phyloP scores from a whole-genome alignment of 306 rosid genomes.

The Carpinus viminea region DNA sequence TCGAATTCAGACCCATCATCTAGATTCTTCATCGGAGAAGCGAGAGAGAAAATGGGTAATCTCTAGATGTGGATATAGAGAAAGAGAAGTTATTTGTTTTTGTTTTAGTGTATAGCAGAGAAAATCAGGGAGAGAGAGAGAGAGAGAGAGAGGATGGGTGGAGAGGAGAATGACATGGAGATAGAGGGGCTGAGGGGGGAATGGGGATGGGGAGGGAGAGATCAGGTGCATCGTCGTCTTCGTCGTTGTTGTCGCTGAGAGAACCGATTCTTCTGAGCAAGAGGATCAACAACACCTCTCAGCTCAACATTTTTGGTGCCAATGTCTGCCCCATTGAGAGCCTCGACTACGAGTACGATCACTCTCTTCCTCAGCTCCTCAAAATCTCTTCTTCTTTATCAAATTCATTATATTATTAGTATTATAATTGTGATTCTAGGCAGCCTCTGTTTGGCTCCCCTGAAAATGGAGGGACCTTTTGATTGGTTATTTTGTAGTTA shows the following conservation, averaged over 20 bases:
- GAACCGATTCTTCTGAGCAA: slow-evolving; percentile 47
- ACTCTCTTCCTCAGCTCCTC: not conserved
- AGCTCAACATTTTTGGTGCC: slow-evolving; percentile 71
- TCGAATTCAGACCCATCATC: too few relatives aligned
- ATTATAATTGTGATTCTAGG: not conserved
- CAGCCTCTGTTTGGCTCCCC: not conserved
- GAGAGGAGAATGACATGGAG: slow-evolving; percentile 6
- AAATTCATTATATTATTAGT: not conserved
- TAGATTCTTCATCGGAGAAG: too few relatives aligned
- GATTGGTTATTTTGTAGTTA: not conserved
- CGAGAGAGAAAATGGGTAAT: too few relatives aligned
- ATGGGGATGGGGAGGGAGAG: slow-evolving; percentile 25
- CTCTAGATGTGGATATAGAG: too few relatives aligned
- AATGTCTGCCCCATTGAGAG: slow-evolving; percentile 75
- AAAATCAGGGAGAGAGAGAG: not conserved
- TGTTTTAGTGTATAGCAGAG: too few relatives aligned
- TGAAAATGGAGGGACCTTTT: not conserved
- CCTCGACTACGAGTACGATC: slow-evolving; percentile 71
- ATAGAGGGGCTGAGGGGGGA: not conserved
- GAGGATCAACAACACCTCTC: slow-evolving; percentile 64
- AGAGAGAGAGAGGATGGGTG: not conserved
- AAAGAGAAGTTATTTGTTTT: too few relatives aligned
- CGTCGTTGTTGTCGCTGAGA: slow-evolving; percentile 7
- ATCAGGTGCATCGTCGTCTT: not conserved
- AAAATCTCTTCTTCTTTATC: not conserved